Evolutionary conservation across 176 grass and related monocot species (phyloP).

Genomic region (Cenchrus purpureus): DNA sequence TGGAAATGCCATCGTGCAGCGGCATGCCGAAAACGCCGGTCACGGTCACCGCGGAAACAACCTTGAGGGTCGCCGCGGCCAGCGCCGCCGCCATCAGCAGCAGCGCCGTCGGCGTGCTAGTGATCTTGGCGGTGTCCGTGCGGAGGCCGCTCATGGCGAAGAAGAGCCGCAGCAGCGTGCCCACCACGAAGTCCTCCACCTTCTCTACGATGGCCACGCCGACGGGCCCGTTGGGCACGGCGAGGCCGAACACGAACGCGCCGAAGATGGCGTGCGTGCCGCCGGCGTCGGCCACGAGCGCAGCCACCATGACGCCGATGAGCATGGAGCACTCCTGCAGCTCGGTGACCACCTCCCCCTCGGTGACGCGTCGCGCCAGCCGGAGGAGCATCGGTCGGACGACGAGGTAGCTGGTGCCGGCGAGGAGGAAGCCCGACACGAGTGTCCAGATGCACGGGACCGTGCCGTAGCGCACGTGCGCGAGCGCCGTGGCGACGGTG

Average conservation of each 20-base stretch:
- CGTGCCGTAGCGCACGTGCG: constrained; percentile 3
- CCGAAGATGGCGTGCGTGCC: constrained; percentile 82
- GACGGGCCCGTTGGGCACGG: constrained; percentile 70
- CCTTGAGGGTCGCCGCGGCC: constrained; percentile 41
- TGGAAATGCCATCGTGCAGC: constrained; percentile 56
- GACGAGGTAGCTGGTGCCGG: constrained; percentile 31
- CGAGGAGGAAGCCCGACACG: constrained; percentile 39
- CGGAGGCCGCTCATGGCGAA: constrained; percentile 71
- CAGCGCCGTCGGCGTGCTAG: background rate
- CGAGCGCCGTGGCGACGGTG: constrained; percentile 51
- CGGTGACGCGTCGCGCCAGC: constrained; percentile 18
- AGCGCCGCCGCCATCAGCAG: constrained; percentile 34
- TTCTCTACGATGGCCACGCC: constrained; percentile 67
- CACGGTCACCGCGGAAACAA: constrained; percentile 34
- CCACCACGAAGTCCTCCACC: constrained; percentile 68
- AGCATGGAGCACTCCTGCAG: constrained; percentile 54
- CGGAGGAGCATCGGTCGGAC: constrained; percentile 47
- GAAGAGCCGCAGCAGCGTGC: constrained; percentile 67
- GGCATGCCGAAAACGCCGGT: constrained; percentile 60
- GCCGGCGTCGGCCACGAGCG: constrained; percentile 54
- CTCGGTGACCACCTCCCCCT: constrained; percentile 49
- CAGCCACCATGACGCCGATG: constrained; percentile 63
- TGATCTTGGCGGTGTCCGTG: constrained; percentile 49
- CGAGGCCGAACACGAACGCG: constrained; percentile 73
- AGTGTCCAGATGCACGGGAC: constrained; percentile 41